These are phyloP conservation scores for Yarrowia sp. DNA, from an alignment of 805 yeast genomes.

Conservation along the genomic window DNA sequence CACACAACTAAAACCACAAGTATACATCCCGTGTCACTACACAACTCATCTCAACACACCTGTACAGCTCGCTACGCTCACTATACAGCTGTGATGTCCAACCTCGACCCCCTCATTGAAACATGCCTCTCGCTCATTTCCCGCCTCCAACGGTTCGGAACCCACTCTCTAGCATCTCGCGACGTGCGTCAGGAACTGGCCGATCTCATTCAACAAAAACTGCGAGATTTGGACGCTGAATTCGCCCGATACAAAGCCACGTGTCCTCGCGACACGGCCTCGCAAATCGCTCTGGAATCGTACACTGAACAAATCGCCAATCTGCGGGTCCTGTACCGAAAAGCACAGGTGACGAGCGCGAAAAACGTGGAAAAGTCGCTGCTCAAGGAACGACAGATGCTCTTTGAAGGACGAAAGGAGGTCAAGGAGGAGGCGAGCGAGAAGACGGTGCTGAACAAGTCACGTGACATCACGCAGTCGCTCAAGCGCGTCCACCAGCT, in stretches of 20 bases:
- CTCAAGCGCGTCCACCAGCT: constrained; percentile 44
- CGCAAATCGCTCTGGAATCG: constrained; percentile 1
- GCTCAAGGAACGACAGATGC: constrained; percentile 34
- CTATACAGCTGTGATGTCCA: not conserved
- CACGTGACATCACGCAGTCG: constrained; percentile 45
- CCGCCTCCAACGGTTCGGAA: constrained; percentile 32
- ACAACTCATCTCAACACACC: not conserved
- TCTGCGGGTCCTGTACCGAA: constrained; percentile 18
- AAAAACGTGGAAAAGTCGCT: constrained; percentile 34
- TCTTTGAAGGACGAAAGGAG: constrained; percentile 31
- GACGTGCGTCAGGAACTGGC: constrained; percentile 34
- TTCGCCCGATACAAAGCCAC: constrained; percentile 14
- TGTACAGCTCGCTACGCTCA: not conserved
- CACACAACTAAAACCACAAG: not conserved
- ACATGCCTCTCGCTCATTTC: constrained; percentile 23
- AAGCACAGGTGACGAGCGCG: constrained; percentile 25
- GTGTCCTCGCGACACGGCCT: constrained; percentile 11
- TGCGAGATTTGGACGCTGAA: constrained; percentile 32
- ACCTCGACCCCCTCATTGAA: constrained; percentile 9
- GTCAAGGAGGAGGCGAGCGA: constrained; percentile 40
- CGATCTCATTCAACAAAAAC: constrained; percentile 23
- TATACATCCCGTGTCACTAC: no score
- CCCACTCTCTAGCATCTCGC: constrained; percentile 11
- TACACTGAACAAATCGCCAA: constrained; percentile 25
- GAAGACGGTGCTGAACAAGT: constrained; percentile 43